phyloP scores from a whole-genome alignment of 2,329 filamentous ascomycete genomes.

The Aspergillus awamori region DNA sequence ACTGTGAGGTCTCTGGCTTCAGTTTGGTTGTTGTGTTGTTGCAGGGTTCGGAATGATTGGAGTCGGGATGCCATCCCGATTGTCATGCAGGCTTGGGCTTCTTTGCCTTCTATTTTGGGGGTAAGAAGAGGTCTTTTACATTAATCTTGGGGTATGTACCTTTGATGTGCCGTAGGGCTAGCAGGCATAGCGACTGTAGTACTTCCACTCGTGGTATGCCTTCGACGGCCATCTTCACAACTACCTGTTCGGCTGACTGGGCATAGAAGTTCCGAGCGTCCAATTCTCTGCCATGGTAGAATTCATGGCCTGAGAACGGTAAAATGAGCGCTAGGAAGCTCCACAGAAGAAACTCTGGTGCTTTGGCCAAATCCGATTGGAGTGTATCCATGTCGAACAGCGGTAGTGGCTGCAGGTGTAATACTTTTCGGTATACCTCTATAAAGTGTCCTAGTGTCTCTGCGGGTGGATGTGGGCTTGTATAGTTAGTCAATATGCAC shows the following conservation, averaged over 20 bases:
- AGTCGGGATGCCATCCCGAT: constrained; percentile 13
- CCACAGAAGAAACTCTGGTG: not conserved
- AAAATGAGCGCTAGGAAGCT: constrained; percentile 10
- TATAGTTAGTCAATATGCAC: not conserved
- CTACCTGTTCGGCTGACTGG: constrained; percentile 6
- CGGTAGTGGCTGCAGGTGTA: constrained; percentile 13
- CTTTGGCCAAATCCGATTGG: not conserved
- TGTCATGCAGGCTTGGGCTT: constrained; percentile 12
- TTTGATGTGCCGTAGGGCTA: constrained; percentile 8
- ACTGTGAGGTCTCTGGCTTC: not conserved
- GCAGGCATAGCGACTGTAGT: constrained; percentile 11
- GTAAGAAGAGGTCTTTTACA: not conserved
- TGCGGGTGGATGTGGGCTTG: not conserved
- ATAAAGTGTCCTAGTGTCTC: not conserved
- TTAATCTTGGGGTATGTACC: not conserved
- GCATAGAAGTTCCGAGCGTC: constrained; percentile 10
- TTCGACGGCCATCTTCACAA: constrained; percentile 5
- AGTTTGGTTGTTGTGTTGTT: not conserved
- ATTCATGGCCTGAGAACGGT: constrained; percentile 5
- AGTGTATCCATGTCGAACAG: not conserved
- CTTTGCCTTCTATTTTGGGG: not conserved
- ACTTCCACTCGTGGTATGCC: not conserved
- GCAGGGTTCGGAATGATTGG: not conserved
- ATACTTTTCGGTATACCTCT: constrained; percentile 4
- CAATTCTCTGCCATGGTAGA: not conserved